Percentiles rank a stretch among this genome's conserved stretches.
phyloP scores from a whole-genome alignment of 2,329 filamentous ascomycete genomes.

The Beauveria scarabaeidicola region DNA sequence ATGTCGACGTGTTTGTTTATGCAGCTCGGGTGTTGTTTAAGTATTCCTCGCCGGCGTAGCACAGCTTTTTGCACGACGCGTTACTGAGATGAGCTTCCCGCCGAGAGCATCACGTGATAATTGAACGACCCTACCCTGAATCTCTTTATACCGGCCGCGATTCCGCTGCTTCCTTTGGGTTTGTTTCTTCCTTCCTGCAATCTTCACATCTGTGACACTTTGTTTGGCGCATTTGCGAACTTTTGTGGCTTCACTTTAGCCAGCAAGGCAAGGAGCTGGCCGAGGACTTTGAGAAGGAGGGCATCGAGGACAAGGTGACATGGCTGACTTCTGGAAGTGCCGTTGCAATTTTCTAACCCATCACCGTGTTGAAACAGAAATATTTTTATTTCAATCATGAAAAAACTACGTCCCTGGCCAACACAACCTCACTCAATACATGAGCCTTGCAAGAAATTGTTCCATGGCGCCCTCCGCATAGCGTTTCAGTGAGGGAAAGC shows the following conservation, averaged over 20 bases:
- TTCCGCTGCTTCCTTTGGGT: neutral
- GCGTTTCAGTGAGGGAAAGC: neutral
- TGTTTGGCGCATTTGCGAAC: neutral
- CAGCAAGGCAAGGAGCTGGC: no score
- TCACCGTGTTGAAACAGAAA: no score
- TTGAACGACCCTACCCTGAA: neutral
- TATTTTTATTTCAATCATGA: no score
- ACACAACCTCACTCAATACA: no score
- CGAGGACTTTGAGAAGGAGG: no score
- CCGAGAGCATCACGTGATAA: neutral
- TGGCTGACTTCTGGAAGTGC: no score
- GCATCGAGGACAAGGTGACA: no score
- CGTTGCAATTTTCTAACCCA: no score
- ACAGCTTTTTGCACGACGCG: conserved; percentile 3
- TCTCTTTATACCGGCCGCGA: no score
- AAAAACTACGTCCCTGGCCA: no score
- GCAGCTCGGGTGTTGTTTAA: neutral
- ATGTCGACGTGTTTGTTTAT: neutral
- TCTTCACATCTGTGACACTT: neutral
- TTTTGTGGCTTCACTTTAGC: no score
- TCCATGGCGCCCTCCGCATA: neutral
- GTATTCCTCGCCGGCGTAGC: neutral
- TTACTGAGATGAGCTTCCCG: conserved; percentile 5
- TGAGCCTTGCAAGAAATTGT: no score
- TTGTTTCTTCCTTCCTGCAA: neutral